These are phyloP conservation scores for Calocera cornea DNA, from an alignment of 768 basidiomycete species.

Conservation along the genomic window DNA sequence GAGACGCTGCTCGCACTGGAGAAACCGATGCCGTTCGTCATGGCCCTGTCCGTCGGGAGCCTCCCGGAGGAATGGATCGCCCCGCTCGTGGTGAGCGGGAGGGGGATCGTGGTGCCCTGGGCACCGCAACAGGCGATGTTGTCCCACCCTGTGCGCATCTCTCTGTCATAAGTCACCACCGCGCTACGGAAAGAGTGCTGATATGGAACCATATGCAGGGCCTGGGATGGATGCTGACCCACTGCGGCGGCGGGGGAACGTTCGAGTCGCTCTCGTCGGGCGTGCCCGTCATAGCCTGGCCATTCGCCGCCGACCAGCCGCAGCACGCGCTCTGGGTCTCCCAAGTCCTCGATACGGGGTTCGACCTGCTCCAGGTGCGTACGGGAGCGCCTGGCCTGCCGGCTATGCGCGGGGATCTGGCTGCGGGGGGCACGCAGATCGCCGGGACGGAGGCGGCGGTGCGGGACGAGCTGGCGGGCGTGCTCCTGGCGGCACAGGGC, in stretches of 20 bases:
- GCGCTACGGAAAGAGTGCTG: neutral
- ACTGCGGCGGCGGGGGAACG: slow-evolving; percentile 20
- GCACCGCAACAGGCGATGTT: slow-evolving; percentile 20
- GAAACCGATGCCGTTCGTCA: neutral
- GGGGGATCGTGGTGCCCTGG: slow-evolving; percentile 18
- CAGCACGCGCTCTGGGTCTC: slow-evolving; percentile 17
- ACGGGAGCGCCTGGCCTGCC: slow-evolving; percentile 12
- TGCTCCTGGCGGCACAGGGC: slow-evolving; percentile 16
- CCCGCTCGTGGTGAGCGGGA: slow-evolving; percentile 12
- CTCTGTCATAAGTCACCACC: too few species aligned
- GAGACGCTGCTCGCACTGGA: neutral
- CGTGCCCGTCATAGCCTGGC: slow-evolving; percentile 22
- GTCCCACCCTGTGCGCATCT: slow-evolving; percentile 16
- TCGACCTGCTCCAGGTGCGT: slow-evolving; percentile 18
- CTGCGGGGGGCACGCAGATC: slow-evolving; percentile 8
- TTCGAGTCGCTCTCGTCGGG: slow-evolving; percentile 17
- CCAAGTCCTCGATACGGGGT: slow-evolving; percentile 12
- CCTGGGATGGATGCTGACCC: slow-evolving; percentile 19
- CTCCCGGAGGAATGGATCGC: slow-evolving; percentile 15
- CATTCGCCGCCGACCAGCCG: slow-evolving; percentile 19
- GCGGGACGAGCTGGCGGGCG: slow-evolving; percentile 12
- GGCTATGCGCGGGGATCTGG: slow-evolving; percentile 15
- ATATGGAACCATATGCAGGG: slow-evolving; percentile 7
- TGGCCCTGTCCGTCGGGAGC: neutral
- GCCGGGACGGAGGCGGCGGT: slow-evolving; percentile 16